Base-by-base conservation (phyloP, 1,284 basidiomycete genomes). In the Paramarasmius palmivorus region DNA sequence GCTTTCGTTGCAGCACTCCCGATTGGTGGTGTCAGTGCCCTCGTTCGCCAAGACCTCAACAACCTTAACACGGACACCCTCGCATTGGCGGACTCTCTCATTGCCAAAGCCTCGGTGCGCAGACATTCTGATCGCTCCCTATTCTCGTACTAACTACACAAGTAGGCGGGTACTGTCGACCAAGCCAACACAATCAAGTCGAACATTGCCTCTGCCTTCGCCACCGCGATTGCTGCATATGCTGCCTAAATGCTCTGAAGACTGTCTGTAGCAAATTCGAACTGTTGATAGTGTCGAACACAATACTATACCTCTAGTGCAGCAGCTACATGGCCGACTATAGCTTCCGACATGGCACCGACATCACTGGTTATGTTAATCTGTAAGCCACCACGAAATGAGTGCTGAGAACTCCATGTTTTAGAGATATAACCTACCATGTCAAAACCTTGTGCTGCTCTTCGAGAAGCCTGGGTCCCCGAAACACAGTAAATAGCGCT, bases 381-480 rank as follows among this genome's bases (percentile, higher is more conserved):
- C 82, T 84, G 26, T 7, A 23, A 29, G 29, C 25, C 34, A n/a
- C n/a, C 23, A 14, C 12, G 53, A 7, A 19, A 34, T n/a, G 20
- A 12, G 29, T 42, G 23, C 22, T 22, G 49, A 15, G 40, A 51
- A 49, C n/a, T n/a, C n/a, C n/a, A n/a, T n/a, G n/a, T n/a, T n/a
- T n/a, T n/a, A 38, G 32, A 40, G 25, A 14, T 40, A 36, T 19
- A n/a, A 68, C 70, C 26, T 23, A 80, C 81, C 73, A 82, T 81
- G 61, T 83, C 81, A 58, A 84, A 86, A 6, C 83, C 83, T 63
- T 86, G 71, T 10, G 73, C 66, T 2, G 77, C 76, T 9, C 83
- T 74, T 57, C 67, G 66, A 15, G 73, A 71, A 3, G 79, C 73
- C 58, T 82, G 78, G 15, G 69, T 62, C 26, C 83, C 83, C 5